Conservation (phyloP, 2,329 filamentous ascomycete species). For the Nakataea oryzae region DNA sequence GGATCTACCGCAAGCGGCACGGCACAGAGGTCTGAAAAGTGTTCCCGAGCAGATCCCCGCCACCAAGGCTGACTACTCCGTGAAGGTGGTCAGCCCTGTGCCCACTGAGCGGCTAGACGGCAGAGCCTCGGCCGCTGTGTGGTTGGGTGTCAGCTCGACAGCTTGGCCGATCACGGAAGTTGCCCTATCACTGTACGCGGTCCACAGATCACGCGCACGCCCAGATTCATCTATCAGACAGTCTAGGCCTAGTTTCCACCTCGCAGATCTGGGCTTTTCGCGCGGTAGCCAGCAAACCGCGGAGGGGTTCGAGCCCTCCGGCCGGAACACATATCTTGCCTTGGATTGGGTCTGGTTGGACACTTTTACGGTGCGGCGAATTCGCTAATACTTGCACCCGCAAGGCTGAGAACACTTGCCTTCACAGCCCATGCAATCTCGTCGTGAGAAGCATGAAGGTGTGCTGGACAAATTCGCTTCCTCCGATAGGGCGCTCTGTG, state of each 20-base stretch:
- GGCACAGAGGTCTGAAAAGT: background rate
- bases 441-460: background rate
- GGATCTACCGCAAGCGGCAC: too few relatives aligned
- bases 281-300: background rate
- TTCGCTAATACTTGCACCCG: background rate
- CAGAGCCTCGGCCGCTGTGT: background rate
- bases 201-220: background rate
- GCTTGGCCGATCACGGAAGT: background rate
- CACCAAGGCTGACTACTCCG: background rate
- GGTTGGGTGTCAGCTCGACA: background rate
- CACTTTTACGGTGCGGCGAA: too few relatives aligned
- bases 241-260: background rate
- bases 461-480: background rate
- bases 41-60: too few relatives aligned
- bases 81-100: background rate
- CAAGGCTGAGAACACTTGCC: background rate
- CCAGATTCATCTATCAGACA: background rate
- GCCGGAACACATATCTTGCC: too few relatives aligned
- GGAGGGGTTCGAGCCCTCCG: background rate
- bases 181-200: background rate
- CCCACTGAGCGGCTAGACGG: background rate
- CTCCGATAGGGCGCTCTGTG: background rate
- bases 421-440: background rate
- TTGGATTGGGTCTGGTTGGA: too few relatives aligned
- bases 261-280: background rate